Conservation (phyloP, 441 rosid species). For the Euphorbia schlechtendalii region DNA sequence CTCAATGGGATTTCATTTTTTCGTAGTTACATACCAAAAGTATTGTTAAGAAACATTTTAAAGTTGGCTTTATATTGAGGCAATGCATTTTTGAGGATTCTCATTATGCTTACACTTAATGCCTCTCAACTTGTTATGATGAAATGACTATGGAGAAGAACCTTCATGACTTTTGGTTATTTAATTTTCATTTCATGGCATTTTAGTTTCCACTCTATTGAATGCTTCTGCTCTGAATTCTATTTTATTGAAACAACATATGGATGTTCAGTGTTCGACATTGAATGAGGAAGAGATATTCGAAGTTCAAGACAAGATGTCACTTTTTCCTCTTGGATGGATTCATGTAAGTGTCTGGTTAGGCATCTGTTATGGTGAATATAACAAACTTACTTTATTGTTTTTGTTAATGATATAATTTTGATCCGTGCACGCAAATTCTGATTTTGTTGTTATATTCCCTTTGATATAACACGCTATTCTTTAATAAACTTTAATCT, state of each 20-base stretch:
- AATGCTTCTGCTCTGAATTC: not conserved
- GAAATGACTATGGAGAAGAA: not conserved
- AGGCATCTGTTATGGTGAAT: not conserved
- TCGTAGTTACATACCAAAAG: not conserved
- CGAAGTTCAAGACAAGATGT: constrained; percentile 80
- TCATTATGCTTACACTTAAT: not conserved
- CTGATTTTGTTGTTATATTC: not conserved
- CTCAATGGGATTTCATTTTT: not conserved
- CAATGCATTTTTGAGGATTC: not conserved
- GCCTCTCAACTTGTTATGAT: not conserved
- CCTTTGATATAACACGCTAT: not conserved
- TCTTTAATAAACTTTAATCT: not conserved
- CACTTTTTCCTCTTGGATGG: constrained; percentile 94
- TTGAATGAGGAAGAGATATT: constrained; percentile 91
- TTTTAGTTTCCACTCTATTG: not conserved
- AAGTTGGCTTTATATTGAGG: not conserved
- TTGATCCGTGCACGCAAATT: not conserved
- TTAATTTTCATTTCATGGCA: constrained; percentile 2
- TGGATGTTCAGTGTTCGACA: constrained; percentile 39
- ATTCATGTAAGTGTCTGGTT: constrained; percentile 63
- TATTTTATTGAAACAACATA: constrained; percentile 7
- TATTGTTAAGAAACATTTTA: not conserved
- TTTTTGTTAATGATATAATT: not conserved
- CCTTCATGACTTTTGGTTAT: not conserved
- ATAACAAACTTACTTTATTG: not conserved